Evolutionary conservation across 306 rosid genomes (phyloP).

Genomic region (Astragalus glycyphyllos): DNA sequence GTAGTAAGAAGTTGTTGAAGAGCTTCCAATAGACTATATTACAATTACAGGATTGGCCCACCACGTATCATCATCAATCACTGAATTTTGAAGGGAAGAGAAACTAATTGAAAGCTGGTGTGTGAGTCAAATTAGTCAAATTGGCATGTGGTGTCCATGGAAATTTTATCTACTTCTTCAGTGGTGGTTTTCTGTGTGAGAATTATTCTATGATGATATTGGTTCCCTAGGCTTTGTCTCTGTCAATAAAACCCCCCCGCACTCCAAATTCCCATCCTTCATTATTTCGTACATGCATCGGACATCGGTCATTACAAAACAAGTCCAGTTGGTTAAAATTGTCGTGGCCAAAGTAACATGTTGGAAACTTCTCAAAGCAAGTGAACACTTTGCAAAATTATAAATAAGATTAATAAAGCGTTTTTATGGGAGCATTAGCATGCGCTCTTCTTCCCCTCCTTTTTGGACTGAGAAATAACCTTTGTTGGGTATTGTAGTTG

Average conservation of each 20-base stretch:
- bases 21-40: slow-evolving; percentile 36
- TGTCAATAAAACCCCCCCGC: slow-evolving; percentile 15
- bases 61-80: background rate
- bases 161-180: slow-evolving; percentile 34
- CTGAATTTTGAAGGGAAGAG: slow-evolving; percentile 14
- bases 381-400: background rate
- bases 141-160: slow-evolving; percentile 33
- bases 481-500: no score
- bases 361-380: slow-evolving; percentile 31
- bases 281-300: background rate
- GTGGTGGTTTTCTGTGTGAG: slow-evolving; percentile 6
- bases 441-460: no score
- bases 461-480: no score
- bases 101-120: slow-evolving; percentile 24
- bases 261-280: background rate
- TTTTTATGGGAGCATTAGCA: no score
- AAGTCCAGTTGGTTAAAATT: slow-evolving; percentile 35
- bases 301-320: background rate
- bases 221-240: slow-evolving; percentile 35
- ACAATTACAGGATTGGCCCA: slow-evolving; percentile 33
- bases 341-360: slow-evolving; percentile 35
- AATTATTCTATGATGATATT: slow-evolving; percentile 19
- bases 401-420: no score
- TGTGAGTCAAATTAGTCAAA: slow-evolving; percentile 40
- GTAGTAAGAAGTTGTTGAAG: slow-evolving; percentile 40